Base-by-base conservation (phyloP, 495 filamentous ascomycete genomes). In the Platismatia glauca region DNA sequence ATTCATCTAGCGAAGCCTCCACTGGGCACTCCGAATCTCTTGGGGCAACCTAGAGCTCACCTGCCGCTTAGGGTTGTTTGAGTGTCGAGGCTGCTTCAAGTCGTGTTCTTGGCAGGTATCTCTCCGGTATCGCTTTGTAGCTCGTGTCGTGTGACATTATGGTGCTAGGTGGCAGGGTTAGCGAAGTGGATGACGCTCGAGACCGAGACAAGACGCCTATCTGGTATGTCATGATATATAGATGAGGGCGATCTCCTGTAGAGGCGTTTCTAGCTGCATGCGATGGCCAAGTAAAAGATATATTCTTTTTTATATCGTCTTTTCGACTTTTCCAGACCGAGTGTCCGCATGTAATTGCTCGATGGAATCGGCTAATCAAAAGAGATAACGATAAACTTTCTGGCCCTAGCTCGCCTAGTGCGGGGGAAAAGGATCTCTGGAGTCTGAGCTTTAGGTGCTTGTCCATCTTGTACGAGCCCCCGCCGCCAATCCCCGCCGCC, bases 351-450 rank as follows among this genome's bases (percentile, higher is more conserved):
- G 33, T 55, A 33, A 37, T 64, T 55, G 55, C 64, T 66, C 64
- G 60, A 63, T 66, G 55, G 37, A 62, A 43, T 66, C 56, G 59
- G 37, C 56, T 66, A 63, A 66, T 35, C 56, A 35, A 18, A 35
- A 18, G 20, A 31, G 55, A 57, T 57, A 44, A 44, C 6, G 8
- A 1, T 22, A 24, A 48, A 7, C 39, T 20, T 39, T 3, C 12
- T 7, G 22, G n/a, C n/a, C 8, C 12, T 7, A 38, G n/a, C n/a
- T 43, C 20, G 8, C 5, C 2, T 52, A 50, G 31, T 39, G 43
- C 33, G 27, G 39, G 44, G 44, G 41, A 22, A 59, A 43, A 60
- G 34, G 18, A 22, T 29, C 43, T 60, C n/a, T n/a, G n/a, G n/a
- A n/a, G n/a, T n/a, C n/a, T n/a, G n/a, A n/a, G n/a, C n/a, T n/a